A percentile compares a stretch with the other conserved stretches of the same genome.
These are phyloP conservation scores for Diutina siamensis DNA, from an alignment of 1,139 yeast genomes.

Conservation along the genomic window DNA sequence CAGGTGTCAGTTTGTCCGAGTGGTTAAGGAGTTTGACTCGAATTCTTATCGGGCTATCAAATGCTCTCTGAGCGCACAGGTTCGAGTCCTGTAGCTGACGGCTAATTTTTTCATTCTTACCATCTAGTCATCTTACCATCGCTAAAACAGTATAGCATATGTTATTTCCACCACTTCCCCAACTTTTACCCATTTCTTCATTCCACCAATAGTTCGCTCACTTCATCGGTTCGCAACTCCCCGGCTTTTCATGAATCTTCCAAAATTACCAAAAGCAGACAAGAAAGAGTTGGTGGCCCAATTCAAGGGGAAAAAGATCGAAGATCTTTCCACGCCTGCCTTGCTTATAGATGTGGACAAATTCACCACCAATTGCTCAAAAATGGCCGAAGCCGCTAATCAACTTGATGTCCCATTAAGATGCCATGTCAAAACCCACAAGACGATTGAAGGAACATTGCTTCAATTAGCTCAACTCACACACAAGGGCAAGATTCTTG, in stretches of 20 bases:
- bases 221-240: no score
- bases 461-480: conserved; percentile 16
- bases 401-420: conserved; percentile 32
- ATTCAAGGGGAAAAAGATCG: conserved; percentile 17
- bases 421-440: conserved; percentile 72
- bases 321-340: conserved; percentile 44
- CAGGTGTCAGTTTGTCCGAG: conserved; percentile 3
- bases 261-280: conserved; percentile 8
- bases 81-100: conserved; percentile 6
- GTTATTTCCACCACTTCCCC: no score
- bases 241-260: not conserved
- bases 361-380: conserved; percentile 17
- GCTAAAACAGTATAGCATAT: no score
- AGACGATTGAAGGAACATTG: conserved; percentile 28
- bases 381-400: conserved; percentile 22
- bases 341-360: conserved; percentile 28
- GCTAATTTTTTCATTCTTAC: not conserved
- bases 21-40: conserved; percentile 5
- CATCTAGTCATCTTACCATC: no score
- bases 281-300: conserved; percentile 14
- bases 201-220: no score
- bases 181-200: no score
- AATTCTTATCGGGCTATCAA: not conserved
- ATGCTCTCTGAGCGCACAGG: conserved; percentile 6
- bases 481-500: conserved; percentile 36